Percentiles rank a stretch among this genome's conserved stretches.
phyloP scores from a whole-genome alignment of 257 asterid species.

The Mentha longifolia region DNA sequence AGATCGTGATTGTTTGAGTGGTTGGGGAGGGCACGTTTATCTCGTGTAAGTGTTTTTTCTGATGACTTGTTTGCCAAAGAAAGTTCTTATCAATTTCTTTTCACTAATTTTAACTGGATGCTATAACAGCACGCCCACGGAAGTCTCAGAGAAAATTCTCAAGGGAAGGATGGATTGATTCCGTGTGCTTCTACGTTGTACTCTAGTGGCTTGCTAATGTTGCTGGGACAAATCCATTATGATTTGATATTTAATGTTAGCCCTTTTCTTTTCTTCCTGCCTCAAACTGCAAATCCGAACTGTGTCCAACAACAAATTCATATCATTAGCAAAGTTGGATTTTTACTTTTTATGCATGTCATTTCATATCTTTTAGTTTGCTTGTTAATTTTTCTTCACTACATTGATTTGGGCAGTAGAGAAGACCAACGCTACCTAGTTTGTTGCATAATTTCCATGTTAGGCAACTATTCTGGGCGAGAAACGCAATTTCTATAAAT shows the following conservation, averaged over 20 bases:
- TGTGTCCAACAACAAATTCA: background rate
- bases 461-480: too few species aligned
- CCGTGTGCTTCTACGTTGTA: constrained; percentile 9
- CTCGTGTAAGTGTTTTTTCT: constrained; percentile 66
- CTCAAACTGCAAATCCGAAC: background rate
- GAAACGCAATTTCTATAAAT: too few species aligned
- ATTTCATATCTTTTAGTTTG: background rate
- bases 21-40: constrained; percentile 99
- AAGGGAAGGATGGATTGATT: constrained; percentile 89
- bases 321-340: constrained; percentile 13
- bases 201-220: background rate
- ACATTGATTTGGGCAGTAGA: background rate
- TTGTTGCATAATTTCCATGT: too few species aligned
- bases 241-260: background rate
- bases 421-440: too few species aligned
- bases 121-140: constrained; percentile 81
- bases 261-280: too few species aligned
- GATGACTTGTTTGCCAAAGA: background rate
- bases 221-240: background rate
- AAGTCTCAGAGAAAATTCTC: constrained; percentile 85
- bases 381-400: background rate
- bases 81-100: background rate
- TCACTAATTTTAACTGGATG: background rate
- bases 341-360: background rate
- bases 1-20: constrained; percentile 97